These are phyloP conservation scores for Pseudogymnoascus sp. DNA, from an alignment of 2,329 filamentous ascomycete species.

Conservation along the genomic window DNA sequence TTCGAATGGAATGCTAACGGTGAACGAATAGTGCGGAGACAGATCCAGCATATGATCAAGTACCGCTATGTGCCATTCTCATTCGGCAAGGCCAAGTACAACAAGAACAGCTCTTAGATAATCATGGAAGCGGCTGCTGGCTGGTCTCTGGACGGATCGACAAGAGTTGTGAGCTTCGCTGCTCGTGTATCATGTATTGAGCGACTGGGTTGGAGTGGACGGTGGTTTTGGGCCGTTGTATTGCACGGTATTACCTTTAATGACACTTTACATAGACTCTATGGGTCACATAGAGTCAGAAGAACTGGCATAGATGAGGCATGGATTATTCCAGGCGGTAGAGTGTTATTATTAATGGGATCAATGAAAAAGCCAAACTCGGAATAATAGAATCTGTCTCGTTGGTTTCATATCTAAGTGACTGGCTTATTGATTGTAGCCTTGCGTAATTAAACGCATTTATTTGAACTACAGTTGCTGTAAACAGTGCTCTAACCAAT, in stretches of 20 bases:
- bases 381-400: not conserved
- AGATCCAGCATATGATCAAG: conserved; percentile 99
- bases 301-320: conserved; percentile 1
- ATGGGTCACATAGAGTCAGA: not conserved
- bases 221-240: not conserved
- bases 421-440: not conserved
- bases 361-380: not conserved
- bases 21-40: conserved; percentile 70
- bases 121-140: not conserved
- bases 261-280: conserved; percentile 1
- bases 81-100: conserved; percentile 79
- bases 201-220: not conserved
- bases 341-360: conserved; percentile 6
- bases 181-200: conserved; percentile 5
- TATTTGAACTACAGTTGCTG: not conserved
- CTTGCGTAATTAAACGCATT: not conserved
- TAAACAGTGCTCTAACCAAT: not conserved
- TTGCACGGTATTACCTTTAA: not conserved
- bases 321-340: not conserved
- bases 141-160: not conserved
- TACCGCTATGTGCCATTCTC: conserved; percentile 96
- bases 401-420: not conserved
- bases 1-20: not conserved
- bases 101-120: conserved; percentile 46
- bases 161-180: not conserved